A percentile compares a stretch with the other conserved stretches of the same genome.
These are phyloP conservation scores for Vararia minispora DNA, from an alignment of 768 basidiomycete species.

Conservation along the genomic window DNA sequence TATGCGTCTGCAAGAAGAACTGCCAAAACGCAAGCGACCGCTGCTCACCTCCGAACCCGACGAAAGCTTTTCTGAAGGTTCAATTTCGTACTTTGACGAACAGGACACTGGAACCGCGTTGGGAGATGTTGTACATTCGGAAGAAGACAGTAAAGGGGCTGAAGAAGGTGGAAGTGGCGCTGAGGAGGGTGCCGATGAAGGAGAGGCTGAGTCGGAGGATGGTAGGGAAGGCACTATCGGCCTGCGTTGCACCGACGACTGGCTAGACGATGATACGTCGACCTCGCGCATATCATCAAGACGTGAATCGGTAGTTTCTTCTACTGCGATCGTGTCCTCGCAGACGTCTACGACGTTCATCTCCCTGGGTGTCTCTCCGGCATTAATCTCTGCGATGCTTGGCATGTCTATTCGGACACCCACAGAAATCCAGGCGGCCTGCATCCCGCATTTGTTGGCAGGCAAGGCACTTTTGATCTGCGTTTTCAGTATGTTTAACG, in stretches of 20 bases:
- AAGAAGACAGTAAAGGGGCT: conserved; percentile 14
- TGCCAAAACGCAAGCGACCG: conserved; percentile 11
- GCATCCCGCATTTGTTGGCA: conserved; percentile 77
- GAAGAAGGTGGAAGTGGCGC: conserved; percentile 8
- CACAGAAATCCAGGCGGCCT: conserved; percentile 83
- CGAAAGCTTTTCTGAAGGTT: conserved; percentile 3
- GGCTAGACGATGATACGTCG: conserved; percentile 10
- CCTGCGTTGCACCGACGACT: conserved; percentile 2
- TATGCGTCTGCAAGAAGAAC: conserved; percentile 24
- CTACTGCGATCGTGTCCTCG: conserved; percentile 6
- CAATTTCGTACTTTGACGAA: too few species aligned
- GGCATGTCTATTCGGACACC: conserved; percentile 81
- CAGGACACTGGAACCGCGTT: background rate
- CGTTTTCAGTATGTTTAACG: too few species aligned
- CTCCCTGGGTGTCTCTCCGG: conserved; percentile 46
- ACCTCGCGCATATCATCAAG: conserved; percentile 17
- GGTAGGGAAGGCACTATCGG: background rate
- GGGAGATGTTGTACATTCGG: background rate
- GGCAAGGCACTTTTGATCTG: conserved; percentile 41
- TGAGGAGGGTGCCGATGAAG: background rate
- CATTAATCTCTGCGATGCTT: conserved; percentile 52
- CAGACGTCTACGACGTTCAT: conserved; percentile 30
- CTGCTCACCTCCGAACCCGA: conserved; percentile 12
- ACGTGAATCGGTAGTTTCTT: conserved; percentile 7
- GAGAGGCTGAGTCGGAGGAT: background rate